Evolutionary conservation across 2,329 filamentous ascomycete genomes (phyloP).

Genomic region (Fusarium napiforme): DNA sequence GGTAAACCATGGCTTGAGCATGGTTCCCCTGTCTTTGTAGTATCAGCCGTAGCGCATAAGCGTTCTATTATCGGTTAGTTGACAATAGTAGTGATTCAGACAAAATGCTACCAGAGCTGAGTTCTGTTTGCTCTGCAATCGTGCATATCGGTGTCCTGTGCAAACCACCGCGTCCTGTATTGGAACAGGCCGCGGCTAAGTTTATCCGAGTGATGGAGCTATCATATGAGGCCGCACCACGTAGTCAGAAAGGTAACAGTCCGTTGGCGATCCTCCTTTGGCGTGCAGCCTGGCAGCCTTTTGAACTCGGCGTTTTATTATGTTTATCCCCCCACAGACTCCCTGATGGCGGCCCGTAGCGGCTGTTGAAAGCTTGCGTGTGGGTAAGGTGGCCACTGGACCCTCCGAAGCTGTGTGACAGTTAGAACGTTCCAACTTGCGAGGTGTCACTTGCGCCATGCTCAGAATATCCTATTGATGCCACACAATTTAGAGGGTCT

Average conservation of each 20-base stretch:
- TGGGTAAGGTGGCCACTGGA: slow-evolving; percentile 30
- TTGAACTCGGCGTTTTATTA: slow-evolving; percentile 23
- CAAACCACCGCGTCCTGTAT: slow-evolving; percentile 6
- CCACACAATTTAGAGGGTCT: slow-evolving; percentile 15
- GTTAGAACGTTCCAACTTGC: slow-evolving; percentile 20
- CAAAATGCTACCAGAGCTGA: neutral
- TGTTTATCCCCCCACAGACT: slow-evolving; percentile 29
- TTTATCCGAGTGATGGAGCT: slow-evolving; percentile 15
- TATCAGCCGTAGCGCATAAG: slow-evolving; percentile 24
- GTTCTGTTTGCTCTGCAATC: slow-evolving; percentile 1
- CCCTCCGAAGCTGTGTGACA: slow-evolving; percentile 17
- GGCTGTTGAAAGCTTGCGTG: slow-evolving; percentile 37
- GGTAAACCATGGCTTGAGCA: slow-evolving; percentile 48
- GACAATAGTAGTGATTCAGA: neutral
- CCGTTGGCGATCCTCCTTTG: slow-evolving; percentile 27
- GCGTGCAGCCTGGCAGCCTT: slow-evolving; percentile 28
- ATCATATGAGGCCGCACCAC: slow-evolving; percentile 14
- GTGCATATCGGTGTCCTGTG: neutral
- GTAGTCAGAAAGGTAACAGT: slow-evolving; percentile 16
- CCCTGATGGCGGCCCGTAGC: slow-evolving; percentile 44
- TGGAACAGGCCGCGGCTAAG: slow-evolving; percentile 24
- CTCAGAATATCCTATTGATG: slow-evolving; percentile 39
- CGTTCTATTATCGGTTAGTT: slow-evolving; percentile 1
- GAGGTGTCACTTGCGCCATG: slow-evolving; percentile 23
- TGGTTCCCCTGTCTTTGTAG: slow-evolving; percentile 46